phyloP scores from a whole-genome alignment of 1,284 basidiomycete species.

The Marasmius tenuissimus region DNA sequence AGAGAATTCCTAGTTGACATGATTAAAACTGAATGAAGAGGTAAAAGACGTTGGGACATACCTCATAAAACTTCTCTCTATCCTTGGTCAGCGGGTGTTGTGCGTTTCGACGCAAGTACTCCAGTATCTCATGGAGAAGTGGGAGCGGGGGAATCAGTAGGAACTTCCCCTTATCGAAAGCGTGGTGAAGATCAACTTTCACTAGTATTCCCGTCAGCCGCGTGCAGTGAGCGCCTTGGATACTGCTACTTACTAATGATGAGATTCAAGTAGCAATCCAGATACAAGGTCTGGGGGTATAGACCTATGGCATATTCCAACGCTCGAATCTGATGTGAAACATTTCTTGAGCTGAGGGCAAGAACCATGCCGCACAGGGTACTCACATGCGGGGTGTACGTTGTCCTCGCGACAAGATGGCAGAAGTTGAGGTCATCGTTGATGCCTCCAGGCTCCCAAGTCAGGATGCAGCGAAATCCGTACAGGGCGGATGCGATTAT shows the following conservation, averaged over 20 bases:
- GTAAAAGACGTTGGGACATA: neutral
- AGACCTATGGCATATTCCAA: constrained; percentile 10
- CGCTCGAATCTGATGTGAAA: neutral
- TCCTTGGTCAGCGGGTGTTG: neutral
- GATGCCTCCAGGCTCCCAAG: constrained; percentile 1
- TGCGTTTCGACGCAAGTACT: constrained; percentile 2
- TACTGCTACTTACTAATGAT: constrained; percentile 1
- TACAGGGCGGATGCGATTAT: constrained; percentile 7
- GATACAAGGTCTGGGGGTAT: constrained; percentile 6
- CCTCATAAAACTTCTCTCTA: constrained; percentile 10
- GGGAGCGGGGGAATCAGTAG: constrained; percentile 2
- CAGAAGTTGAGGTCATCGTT: constrained; percentile 11
- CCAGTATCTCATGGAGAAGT: constrained; percentile 1
- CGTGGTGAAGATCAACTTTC: constrained; percentile 8
- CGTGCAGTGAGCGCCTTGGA: neutral
- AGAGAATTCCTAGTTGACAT: neutral
- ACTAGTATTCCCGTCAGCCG: neutral
- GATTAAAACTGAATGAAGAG: neutral
- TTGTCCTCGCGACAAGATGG: constrained; percentile 9
- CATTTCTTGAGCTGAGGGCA: neutral
- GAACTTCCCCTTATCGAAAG: constrained; percentile 9
- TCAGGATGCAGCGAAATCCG: constrained; percentile 8
- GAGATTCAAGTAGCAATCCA: constrained; percentile 6
- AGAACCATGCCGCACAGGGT: neutral
- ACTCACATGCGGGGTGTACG: neutral